phyloP scores from a whole-genome alignment of 352 stramenopile species.

The Pythium folliculosum region DNA sequence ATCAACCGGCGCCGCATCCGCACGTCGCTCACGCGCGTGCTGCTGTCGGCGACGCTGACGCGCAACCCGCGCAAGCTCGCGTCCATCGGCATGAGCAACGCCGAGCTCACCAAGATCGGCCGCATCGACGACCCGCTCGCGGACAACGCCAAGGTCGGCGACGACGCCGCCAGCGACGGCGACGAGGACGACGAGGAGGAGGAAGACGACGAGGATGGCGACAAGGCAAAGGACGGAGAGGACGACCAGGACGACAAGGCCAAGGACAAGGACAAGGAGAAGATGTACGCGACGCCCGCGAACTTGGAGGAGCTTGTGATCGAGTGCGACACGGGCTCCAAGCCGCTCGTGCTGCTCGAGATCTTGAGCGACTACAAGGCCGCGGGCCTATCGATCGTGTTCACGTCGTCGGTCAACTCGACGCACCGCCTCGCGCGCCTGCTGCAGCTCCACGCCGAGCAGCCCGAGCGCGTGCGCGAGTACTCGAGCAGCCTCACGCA shows the following conservation, averaged over 20 bases:
- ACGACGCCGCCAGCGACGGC: slow-evolving; percentile 33
- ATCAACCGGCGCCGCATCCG: slow-evolving; percentile 80
- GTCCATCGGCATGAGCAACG: slow-evolving; percentile 93
- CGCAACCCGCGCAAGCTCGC: slow-evolving; percentile 96
- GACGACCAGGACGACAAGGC: slow-evolving; percentile 15
- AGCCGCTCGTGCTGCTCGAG: slow-evolving; percentile 94
- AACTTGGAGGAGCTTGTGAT: slow-evolving; percentile 90
- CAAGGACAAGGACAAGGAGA: slow-evolving; percentile 42
- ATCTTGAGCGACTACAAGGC: slow-evolving; percentile 84
- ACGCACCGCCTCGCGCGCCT: slow-evolving; percentile 95
- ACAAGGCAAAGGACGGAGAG: slow-evolving; percentile 16
- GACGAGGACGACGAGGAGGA: slow-evolving; percentile 28
- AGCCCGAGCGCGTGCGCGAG: slow-evolving; percentile 66
- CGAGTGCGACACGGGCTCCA: slow-evolving; percentile 93
- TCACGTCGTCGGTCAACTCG: slow-evolving; percentile 96
- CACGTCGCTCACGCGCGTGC: slow-evolving; percentile 91
- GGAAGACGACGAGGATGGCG: slow-evolving; percentile 23
- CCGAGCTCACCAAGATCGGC: slow-evolving; percentile 91
- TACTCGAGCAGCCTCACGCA: slow-evolving; percentile 83
- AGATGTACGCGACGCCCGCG: slow-evolving; percentile 77
- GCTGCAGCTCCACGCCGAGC: slow-evolving; percentile 85
- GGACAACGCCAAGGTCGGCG: slow-evolving; percentile 64
- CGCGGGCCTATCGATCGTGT: slow-evolving; percentile 90
- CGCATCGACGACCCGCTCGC: slow-evolving; percentile 58
- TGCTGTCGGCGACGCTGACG: slow-evolving; percentile 98